Percentiles rank a stretch among this genome's conserved stretches.
Evolutionary conservation across 2,329 filamentous ascomycete genomes (phyloP).

Genomic region (Cytospora piceicola): DNA sequence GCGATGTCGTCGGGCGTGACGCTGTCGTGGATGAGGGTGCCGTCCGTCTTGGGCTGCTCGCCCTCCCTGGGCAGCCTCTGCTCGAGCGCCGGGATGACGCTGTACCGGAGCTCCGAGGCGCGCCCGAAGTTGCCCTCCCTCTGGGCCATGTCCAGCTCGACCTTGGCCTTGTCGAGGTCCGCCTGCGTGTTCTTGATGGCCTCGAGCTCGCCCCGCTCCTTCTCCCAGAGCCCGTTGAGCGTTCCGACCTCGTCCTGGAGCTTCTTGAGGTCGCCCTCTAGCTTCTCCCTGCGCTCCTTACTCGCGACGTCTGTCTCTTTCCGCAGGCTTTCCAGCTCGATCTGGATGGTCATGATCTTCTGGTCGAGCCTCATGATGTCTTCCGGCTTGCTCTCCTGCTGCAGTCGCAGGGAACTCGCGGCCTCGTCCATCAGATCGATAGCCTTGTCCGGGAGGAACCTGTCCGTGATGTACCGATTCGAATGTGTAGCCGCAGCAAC

Average conservation of each 20-base stretch:
- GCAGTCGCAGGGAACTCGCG: slow-evolving; percentile 83
- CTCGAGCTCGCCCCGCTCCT: slow-evolving; percentile 84
- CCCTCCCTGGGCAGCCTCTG: slow-evolving; percentile 78
- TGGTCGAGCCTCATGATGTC: slow-evolving; percentile 91
- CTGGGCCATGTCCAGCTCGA: slow-evolving; percentile 87
- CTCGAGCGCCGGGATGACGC: slow-evolving; percentile 81
- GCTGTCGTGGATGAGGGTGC: slow-evolving; percentile 83
- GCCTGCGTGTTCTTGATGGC: slow-evolving; percentile 85
- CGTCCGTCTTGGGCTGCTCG: slow-evolving; percentile 44
- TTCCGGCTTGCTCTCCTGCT: slow-evolving; percentile 97
- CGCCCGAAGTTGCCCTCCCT: slow-evolving; percentile 85
- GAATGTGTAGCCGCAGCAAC: slow-evolving; percentile 91
- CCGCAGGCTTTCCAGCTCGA: slow-evolving; percentile 89
- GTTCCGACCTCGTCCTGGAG: slow-evolving; percentile 77
- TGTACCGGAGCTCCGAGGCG: slow-evolving; percentile 89
- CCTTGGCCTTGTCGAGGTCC: slow-evolving; percentile 81
- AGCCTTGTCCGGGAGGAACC: slow-evolving; percentile 94
- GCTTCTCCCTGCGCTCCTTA: slow-evolving; percentile 82
- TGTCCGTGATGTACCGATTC: slow-evolving; percentile 95
- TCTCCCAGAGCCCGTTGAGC: slow-evolving; percentile 85
- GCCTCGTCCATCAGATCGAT: slow-evolving; percentile 97
- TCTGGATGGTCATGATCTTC: slow-evolving; percentile 96
- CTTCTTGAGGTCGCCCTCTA: slow-evolving; percentile 75
- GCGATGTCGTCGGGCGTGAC: slow-evolving; percentile 97
- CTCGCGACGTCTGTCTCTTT: slow-evolving; percentile 93